Evolutionary conservation across 352 stramenopile species (phyloP).

Genomic region (Stramenopiles sp.): DNA sequence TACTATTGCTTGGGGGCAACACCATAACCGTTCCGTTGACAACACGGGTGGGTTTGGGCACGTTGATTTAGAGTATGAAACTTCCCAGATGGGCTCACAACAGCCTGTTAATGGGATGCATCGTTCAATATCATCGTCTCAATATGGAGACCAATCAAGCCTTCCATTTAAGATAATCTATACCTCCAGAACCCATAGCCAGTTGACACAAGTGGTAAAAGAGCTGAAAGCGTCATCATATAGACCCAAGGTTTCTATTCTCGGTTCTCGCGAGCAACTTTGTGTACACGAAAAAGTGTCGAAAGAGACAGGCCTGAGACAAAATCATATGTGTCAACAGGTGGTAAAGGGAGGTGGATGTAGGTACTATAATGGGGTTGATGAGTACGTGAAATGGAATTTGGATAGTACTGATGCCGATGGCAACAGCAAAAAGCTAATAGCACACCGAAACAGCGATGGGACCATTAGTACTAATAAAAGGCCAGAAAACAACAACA

Average conservation of each 20-base stretch:
- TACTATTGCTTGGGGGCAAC: slow-evolving; percentile 69
- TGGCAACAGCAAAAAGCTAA: too few relatives aligned
- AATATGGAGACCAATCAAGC: too few relatives aligned
- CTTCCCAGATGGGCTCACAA: too few relatives aligned
- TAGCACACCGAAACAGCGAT: too few relatives aligned
- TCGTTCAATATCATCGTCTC: too few relatives aligned
- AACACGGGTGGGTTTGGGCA: too few relatives aligned
- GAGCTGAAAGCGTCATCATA: slow-evolving; percentile 89
- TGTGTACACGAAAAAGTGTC: slow-evolving; percentile 84
- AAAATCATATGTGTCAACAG: slow-evolving; percentile 57
- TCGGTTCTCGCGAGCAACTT: slow-evolving; percentile 85
- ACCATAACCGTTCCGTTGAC: slow-evolving; percentile 22
- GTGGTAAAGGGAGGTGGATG: slow-evolving; percentile 42
- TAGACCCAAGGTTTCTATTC: slow-evolving; percentile 51
- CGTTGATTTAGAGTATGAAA: too few relatives aligned
- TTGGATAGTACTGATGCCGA: too few relatives aligned
- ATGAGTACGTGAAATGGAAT: too few relatives aligned
- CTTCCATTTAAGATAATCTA: slow-evolving; percentile 98
- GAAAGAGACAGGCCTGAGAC: slow-evolving; percentile 47
- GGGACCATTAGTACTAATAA: too few relatives aligned
- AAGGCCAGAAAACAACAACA: too few relatives aligned
- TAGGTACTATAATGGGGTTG: slow-evolving; percentile 52
- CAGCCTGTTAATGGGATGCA: too few relatives aligned
- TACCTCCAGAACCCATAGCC: slow-evolving; percentile 90
- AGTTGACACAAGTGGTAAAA: slow-evolving; percentile 86